These are phyloP conservation scores for Protomyces arabidopsidicola DNA, from an alignment of 1,139 yeast species.

Conservation along the genomic window DNA sequence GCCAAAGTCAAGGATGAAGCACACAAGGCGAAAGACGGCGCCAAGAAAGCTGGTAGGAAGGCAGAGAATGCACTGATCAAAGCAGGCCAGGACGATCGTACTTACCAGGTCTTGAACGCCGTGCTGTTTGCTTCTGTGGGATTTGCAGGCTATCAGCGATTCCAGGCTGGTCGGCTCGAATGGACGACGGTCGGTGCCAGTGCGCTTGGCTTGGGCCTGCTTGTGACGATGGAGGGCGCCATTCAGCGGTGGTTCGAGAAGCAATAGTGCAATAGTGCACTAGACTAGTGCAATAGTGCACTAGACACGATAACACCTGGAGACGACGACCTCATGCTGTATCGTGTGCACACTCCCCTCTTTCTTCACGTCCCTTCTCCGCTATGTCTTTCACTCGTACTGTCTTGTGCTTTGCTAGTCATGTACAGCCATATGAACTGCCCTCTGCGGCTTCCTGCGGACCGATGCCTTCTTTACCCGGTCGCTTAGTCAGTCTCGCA, in stretches of 20 bases:
- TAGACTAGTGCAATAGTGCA: too few species aligned
- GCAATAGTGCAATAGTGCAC: constrained; percentile 3
- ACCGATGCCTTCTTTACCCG: too few species aligned
- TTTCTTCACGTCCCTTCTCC: too few species aligned
- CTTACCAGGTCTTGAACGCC: constrained; percentile 16
- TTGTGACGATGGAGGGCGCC: constrained; percentile 19
- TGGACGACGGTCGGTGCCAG: constrained; percentile 10
- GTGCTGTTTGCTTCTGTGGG: constrained; percentile 15
- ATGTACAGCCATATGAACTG: too few species aligned
- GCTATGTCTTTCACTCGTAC: too few species aligned
- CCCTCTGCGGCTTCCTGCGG: too few species aligned
- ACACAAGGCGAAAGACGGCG: neutral
- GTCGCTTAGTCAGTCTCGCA: too few species aligned
- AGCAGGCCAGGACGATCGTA: constrained; percentile 17
- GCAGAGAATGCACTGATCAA: constrained; percentile 15
- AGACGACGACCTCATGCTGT: too few species aligned
- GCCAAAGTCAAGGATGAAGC: constrained; percentile 2
- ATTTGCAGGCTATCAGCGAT: constrained; percentile 14
- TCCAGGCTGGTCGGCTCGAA: constrained; percentile 19
- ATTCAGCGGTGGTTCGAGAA: constrained; percentile 19
- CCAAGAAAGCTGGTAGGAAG: constrained; percentile 20
- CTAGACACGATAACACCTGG: too few species aligned
- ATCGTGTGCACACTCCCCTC: too few species aligned
- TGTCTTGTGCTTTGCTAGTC: too few species aligned
- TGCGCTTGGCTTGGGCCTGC: constrained; percentile 16